These are phyloP conservation scores for Chloris gayana DNA, from an alignment of 176 grass and related monocot species.

Conservation along the genomic window DNA sequence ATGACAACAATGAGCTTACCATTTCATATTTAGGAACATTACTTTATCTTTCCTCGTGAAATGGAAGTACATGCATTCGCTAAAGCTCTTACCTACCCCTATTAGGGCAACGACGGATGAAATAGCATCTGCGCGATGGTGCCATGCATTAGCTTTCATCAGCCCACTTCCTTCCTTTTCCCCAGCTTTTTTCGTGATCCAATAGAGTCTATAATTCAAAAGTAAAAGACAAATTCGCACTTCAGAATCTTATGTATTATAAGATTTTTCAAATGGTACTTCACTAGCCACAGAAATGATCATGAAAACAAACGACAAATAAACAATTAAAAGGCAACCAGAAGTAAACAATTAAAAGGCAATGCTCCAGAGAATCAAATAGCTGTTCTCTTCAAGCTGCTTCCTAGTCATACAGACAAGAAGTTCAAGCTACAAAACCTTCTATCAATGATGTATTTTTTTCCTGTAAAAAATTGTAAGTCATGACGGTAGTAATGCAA, in stretches of 20 bases:
- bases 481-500: conserved; percentile 11
- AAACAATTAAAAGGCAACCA: not conserved
- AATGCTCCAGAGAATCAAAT: not conserved
- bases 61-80: conserved; percentile 20
- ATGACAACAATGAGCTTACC: conserved; percentile 2
- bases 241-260: conserved; percentile 2
- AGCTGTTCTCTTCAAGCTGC: not conserved
- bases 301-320: not conserved
- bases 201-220: conserved; percentile 66
- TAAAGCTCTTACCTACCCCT: conserved; percentile 82
- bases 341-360: not conserved
- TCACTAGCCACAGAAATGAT: not conserved
- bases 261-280: not conserved
- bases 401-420: not conserved
- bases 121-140: conserved; percentile 89
- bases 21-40: conserved; percentile 16
- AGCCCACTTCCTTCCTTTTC: conserved; percentile 92
- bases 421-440: not conserved
- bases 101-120: conserved; percentile 89
- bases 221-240: conserved; percentile 10
- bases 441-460: not conserved
- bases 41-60: conserved; percentile 11
- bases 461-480: not conserved
- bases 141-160: conserved; percentile 99
- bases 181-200: conserved; percentile 89